These are phyloP conservation scores for Cajanus cajan DNA, from an alignment of 306 rosid species.

Conservation along the genomic window DNA sequence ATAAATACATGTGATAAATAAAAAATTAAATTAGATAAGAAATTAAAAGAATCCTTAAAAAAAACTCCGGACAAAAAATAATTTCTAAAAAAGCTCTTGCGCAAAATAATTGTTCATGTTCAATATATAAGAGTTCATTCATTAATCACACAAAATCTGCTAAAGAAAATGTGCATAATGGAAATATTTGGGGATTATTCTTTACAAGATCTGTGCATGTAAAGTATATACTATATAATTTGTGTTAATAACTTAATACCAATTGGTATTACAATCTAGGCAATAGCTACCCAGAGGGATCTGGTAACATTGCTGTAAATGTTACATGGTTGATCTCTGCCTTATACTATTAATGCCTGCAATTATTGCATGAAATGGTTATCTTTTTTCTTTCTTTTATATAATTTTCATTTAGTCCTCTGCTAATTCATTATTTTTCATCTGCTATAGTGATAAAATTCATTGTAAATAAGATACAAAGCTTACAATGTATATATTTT, in stretches of 20 bases:
- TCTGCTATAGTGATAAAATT: background rate
- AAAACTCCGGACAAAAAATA: too few relatives aligned
- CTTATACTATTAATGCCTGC: background rate
- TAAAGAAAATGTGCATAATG: background rate
- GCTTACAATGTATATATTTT: background rate
- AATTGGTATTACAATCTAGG: background rate
- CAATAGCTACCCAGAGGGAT: background rate
- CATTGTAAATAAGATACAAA: background rate
- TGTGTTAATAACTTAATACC: background rate
- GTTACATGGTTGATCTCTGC: background rate
- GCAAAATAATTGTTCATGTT: too few relatives aligned
- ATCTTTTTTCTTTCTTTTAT: background rate
- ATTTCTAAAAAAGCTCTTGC: too few relatives aligned
- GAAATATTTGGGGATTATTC: background rate
- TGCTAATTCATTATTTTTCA: background rate
- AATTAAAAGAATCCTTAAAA: too few relatives aligned
- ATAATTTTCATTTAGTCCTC: background rate
- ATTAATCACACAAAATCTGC: background rate
- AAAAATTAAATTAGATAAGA: too few relatives aligned
- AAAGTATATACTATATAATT: background rate
- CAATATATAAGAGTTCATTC: too few relatives aligned
- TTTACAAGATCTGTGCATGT: background rate
- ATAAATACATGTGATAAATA: too few relatives aligned
- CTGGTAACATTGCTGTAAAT: background rate
- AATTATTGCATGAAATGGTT: background rate